phyloP scores from a whole-genome alignment of 305 asterid genomes.

The Plantago lanceolata region DNA sequence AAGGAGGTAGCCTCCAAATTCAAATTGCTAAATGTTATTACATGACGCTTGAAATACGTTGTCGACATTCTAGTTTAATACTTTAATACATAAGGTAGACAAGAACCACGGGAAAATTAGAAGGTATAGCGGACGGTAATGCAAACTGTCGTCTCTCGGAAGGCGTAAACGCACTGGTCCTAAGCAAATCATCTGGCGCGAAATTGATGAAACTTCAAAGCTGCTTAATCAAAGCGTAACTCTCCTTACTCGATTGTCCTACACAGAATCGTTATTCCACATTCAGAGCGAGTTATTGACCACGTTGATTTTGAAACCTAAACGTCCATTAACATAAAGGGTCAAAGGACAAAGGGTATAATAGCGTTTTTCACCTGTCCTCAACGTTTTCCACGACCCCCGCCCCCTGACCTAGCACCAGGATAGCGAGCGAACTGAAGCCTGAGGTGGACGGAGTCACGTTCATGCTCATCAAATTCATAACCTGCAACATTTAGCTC shows the following conservation, averaged over 20 bases:
- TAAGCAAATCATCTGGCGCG: constrained; percentile 26
- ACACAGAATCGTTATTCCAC: constrained; percentile 38
- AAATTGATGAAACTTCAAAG: constrained; percentile 25
- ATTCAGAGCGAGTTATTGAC: constrained; percentile 31
- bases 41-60: constrained; percentile 24
- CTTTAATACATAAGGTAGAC: constrained; percentile 20
- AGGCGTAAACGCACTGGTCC: constrained; percentile 30
- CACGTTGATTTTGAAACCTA: constrained; percentile 27
- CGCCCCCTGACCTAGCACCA: constrained; percentile 87
- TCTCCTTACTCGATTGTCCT: constrained; percentile 33
- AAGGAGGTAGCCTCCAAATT: constrained; percentile 23
- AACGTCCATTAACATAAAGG: constrained; percentile 24
- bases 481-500: constrained; percentile 77
- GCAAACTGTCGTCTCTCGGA: constrained; percentile 20
- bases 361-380: constrained; percentile 59
- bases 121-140: constrained; percentile 22
- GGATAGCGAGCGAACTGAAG: constrained; percentile 81
- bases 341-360: constrained; percentile 27
- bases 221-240: constrained; percentile 21
- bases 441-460: constrained; percentile 61
- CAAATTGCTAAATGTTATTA: constrained; percentile 20
- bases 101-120: constrained; percentile 17
- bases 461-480: constrained; percentile 72
- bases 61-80: constrained; percentile 22
- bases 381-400: constrained; percentile 69